Evolutionary conservation across 257 asterid species (phyloP), one percentile per base, ranked within the genome.

Genomic region (Fraxinus americana): DNA sequence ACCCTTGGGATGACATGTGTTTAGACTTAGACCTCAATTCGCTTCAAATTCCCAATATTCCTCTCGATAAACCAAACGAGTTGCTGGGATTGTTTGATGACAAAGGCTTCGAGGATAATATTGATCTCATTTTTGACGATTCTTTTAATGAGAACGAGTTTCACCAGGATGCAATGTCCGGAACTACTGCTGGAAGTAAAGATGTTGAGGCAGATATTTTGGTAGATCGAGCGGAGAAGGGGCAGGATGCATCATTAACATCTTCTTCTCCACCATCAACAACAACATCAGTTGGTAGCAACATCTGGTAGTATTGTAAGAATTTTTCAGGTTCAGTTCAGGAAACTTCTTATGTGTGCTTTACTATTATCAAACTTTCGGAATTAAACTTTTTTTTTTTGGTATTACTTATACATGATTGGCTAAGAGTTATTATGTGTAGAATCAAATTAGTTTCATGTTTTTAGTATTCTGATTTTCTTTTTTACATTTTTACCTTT

Each of bases 1-100:
- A 41, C 84, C 97, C 93, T 0, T 94, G 97, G 97, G 86, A 82
- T 78, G 34, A 83, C 81, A 77, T 89, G 65, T 88, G 93, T 77
- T 68, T 94, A 70, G 97, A 88, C 9, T 66, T 68, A 0, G 89
- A 82, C 4, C 82, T 86, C 88, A 82, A 83, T 41, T 77, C 84
- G 17, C 75, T 83, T 67, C 85, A 83, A 0, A 71, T 87, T 29
- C 88, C 93, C 3, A 85, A 89, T 73, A 52, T 91, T 13, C 88
- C 90, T 25, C 63, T 86, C 9, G 92, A 90, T 32, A 83, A 78
- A 71, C 74, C 88, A 16, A 21, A 88, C 0, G 92, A 89, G 72
- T 78, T 86, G 34, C 82, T 90, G 19, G 92, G 88, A 43, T 80
- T 90, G 83, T 80, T 86, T 27, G 80, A 85, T 5, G 85, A 87